Evolutionary conservation across 345 rosid genomes (phyloP).

Genomic region (Salix udensis): DNA sequence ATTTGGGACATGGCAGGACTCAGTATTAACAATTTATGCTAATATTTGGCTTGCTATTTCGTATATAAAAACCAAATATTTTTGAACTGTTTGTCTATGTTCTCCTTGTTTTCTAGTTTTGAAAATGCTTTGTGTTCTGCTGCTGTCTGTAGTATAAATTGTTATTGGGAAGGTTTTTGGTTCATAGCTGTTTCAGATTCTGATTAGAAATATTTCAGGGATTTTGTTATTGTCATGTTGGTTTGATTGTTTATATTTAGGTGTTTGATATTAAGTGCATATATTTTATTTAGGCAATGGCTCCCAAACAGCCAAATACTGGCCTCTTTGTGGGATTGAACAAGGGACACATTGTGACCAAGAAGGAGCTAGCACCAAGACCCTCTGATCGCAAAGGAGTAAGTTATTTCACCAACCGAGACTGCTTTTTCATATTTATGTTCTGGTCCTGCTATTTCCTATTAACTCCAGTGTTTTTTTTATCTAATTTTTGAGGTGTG

Average conservation of each 20-base stretch:
- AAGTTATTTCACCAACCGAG: slow-evolving; percentile 4
- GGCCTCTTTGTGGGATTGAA: slow-evolving; percentile 64
- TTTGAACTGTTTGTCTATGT: no score
- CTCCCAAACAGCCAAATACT: slow-evolving; percentile 33
- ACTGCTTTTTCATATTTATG: background rate
- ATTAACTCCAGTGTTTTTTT: background rate
- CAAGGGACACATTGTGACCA: slow-evolving; percentile 62
- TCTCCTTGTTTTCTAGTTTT: background rate
- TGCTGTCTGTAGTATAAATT: background rate
- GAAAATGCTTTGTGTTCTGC: background rate
- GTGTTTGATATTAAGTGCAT: background rate
- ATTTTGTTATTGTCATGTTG: background rate
- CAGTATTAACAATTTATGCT: background rate
- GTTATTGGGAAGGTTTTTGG: background rate
- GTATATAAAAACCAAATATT: background rate
- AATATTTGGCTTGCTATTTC: background rate
- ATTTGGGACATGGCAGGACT: background rate
- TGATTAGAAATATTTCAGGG: background rate
- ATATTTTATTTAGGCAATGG: slow-evolving; percentile 39
- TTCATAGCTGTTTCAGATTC: background rate
- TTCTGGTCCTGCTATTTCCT: background rate
- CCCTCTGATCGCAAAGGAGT: slow-evolving; percentile 62
- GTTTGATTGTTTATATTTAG: background rate
- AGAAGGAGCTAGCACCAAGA: slow-evolving; percentile 51
- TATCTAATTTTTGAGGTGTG: background rate